Conservation (phyloP, 495 filamentous ascomycete species). For the Lasiosphaeris hirsuta region DNA sequence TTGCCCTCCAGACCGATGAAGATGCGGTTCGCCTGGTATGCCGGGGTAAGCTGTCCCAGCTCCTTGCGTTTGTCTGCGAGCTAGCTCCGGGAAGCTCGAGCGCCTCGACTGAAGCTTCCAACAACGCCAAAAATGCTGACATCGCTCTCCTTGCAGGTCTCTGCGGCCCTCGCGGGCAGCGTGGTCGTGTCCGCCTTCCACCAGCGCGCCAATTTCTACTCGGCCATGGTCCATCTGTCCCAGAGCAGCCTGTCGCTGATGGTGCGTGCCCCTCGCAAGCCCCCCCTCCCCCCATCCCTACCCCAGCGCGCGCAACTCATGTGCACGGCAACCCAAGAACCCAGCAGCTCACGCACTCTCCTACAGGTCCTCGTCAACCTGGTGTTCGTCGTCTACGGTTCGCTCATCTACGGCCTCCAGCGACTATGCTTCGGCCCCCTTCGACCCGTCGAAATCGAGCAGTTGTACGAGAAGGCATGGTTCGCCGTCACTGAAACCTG, state of each 20-base stretch:
- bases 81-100: too few relatives aligned
- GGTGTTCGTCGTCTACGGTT: constrained; percentile 69
- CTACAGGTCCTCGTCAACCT: constrained; percentile 83
- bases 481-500: constrained; percentile 95
- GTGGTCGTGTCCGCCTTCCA: constrained; percentile 80
- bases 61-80: neutral
- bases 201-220: constrained; percentile 95
- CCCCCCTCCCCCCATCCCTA: neutral
- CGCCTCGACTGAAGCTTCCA: constrained; percentile 14
- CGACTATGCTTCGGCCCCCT: constrained; percentile 87
- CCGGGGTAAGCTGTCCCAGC: constrained; percentile 45
- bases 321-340: neutral
- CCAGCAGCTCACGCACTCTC: constrained; percentile 8
- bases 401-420: constrained; percentile 81
- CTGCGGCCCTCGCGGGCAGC: constrained; percentile 25
- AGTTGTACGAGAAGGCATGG: constrained; percentile 96
- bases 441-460: constrained; percentile 90
- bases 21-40: constrained; percentile 57
- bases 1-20: constrained; percentile 23
- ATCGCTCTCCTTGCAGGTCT: constrained; percentile 16
- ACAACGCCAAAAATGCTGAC: constrained; percentile 12
- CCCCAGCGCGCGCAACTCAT: neutral
- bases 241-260: constrained; percentile 94
- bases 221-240: constrained; percentile 90
- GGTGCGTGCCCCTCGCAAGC: constrained; percentile 48